These are phyloP conservation scores for Onygenales sp. DNA, from an alignment of 2,329 filamentous ascomycete genomes.

Conservation along the genomic window DNA sequence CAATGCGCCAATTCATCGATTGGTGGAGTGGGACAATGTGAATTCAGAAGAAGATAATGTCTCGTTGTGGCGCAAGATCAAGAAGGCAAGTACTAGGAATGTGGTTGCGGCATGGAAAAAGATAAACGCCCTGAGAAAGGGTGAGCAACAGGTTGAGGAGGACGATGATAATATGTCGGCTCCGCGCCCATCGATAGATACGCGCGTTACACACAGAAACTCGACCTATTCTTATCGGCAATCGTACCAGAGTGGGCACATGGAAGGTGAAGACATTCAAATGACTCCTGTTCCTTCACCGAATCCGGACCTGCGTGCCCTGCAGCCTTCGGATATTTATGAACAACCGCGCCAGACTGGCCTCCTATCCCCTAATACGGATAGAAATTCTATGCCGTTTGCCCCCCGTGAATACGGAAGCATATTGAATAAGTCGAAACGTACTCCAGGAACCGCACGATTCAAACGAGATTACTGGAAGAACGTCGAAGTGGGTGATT, in stretches of 20 bases:
- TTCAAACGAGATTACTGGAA: constrained; percentile 97
- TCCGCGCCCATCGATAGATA: constrained; percentile 57
- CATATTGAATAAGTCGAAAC: constrained; percentile 63
- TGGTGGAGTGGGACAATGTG: constrained; percentile 84
- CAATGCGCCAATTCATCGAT: constrained; percentile 85
- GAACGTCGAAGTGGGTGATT: constrained; percentile 87
- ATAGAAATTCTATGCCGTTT: constrained; percentile 6
- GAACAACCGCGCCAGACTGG: not conserved
- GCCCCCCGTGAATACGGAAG: constrained; percentile 48
- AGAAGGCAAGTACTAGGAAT: constrained; percentile 69
- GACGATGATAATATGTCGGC: constrained; percentile 31
- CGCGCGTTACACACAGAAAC: constrained; percentile 45
- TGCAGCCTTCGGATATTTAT: not conserved
- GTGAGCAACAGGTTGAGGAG: constrained; percentile 31
- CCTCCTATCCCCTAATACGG: not conserved
- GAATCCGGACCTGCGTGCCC: constrained; percentile 27
- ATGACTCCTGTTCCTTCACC: constrained; percentile 94
- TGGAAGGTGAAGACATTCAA: constrained; percentile 61
- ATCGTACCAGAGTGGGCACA: constrained; percentile 36
- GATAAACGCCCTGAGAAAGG: constrained; percentile 40
- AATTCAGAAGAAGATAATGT: constrained; percentile 84
- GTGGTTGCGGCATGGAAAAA: constrained; percentile 47
- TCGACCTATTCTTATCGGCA: constrained; percentile 47
- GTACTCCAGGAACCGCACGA: constrained; percentile 59
- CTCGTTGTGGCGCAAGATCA: constrained; percentile 75